Base-by-base conservation (phyloP, 2,329 filamentous ascomycete species). In the Diplodia corticola region DNA sequence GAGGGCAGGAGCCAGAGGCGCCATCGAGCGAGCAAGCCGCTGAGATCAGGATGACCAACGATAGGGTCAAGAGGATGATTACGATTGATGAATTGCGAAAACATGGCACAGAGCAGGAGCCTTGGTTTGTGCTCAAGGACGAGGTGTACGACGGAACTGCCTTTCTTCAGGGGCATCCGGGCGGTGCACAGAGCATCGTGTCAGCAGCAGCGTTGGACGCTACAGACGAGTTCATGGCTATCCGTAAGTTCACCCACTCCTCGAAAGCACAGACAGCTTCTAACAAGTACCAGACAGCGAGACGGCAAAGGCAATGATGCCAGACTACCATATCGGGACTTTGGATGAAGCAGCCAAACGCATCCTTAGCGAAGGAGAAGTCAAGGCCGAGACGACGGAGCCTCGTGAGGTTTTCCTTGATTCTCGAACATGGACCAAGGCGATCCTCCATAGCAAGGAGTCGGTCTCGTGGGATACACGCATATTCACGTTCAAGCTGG, bases 251-350 rank as follows among this genome's bases (percentile, higher is more conserved):
- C n/a, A 22, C 7, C 49, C 17, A 6, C 17, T 15, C 26, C 26
- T 28, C 22, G 10, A 0, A 15, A 6, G 24, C 2, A 20, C 6
- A 53, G n/a, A 53, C 35, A 35, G n/a, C 15, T 60, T 48, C 74
- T 79, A 70, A 78, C 67, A 68, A 60, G 44, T 65, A 54, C 66
- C 73, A 94, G 92, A 97, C 76, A 93, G 90, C 75, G 93, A 97
- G 80, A 96, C 91, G 17, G 93, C 93, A 37, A 97, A 96, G 79
- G 85, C 84, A 20, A 96, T 96, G 92, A 93, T 97, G 89, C 85
- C 86, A 12, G 79, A 84, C 51, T 96, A 96, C 74, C 93, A 97
- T 76, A 88, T 97, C 69, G 93, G 93, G 60, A 88, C 87, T 0
- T 84, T 97, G 13, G 86, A 91, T 70, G 80, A 87, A 69, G 81